phyloP scores from a whole-genome alignment of 805 yeast genomes.

The Ogataea paradorogensis region DNA sequence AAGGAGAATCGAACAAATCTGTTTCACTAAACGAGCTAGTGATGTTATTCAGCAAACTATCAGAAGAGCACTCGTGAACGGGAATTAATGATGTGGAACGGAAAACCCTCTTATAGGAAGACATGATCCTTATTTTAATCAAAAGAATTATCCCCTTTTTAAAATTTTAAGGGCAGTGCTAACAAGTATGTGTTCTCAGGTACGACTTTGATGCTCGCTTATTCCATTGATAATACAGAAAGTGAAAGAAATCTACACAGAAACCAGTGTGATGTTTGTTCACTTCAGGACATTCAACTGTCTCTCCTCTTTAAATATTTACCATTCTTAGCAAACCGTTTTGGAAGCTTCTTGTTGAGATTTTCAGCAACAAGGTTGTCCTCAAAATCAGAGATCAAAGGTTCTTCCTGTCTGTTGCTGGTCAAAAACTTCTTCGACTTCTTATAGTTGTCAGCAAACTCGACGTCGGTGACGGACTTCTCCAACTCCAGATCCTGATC shows the following conservation, averaged over 20 bases:
- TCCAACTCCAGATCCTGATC: conserved; percentile 32
- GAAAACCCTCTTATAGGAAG: conserved; percentile 16
- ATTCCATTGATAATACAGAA: conserved; percentile 8
- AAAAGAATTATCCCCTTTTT: conserved; percentile 5
- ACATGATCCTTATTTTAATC: background rate
- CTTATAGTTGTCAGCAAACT: conserved; percentile 25
- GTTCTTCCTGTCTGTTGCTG: background rate
- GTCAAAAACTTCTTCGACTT: conserved; percentile 14
- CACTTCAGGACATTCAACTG: background rate
- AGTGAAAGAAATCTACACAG: conserved; percentile 4
- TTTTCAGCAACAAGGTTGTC: conserved; percentile 3
- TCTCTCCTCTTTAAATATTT: conserved; percentile 18
- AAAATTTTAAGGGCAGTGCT: conserved; percentile 7
- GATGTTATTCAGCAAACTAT: conserved; percentile 10
- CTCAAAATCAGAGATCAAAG: conserved; percentile 1
- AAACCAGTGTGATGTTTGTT: background rate
- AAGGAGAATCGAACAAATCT: conserved; percentile 20
- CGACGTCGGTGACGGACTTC: conserved; percentile 33
- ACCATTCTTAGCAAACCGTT: conserved; percentile 20
- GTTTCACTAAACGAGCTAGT: conserved; percentile 20
- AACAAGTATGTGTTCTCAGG: background rate
- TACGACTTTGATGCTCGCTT: background rate
- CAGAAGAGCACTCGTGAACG: conserved; percentile 12
- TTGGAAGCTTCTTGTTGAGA: conserved; percentile 16
- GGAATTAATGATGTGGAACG: conserved; percentile 17